Conservation (phyloP, 2,329 filamentous ascomycete genomes). For the Calonectria montana region DNA sequence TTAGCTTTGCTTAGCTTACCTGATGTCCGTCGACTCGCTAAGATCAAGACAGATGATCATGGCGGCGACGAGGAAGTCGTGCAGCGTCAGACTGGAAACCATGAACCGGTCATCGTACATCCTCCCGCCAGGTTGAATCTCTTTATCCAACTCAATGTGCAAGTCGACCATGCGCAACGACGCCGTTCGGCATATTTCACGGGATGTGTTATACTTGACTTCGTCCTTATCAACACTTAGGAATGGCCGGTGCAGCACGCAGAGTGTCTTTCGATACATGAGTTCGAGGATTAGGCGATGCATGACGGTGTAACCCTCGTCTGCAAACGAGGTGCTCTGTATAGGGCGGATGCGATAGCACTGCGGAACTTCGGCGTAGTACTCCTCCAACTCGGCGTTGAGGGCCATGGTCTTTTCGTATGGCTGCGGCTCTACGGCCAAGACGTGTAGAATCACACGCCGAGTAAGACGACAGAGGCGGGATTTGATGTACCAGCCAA, state of each 20-base stretch:
- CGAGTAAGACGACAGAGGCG: constrained; percentile 56
- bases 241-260: constrained; percentile 62
- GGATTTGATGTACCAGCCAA: constrained; percentile 58
- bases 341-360: constrained; percentile 56
- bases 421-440: constrained; percentile 50
- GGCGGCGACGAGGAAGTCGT: constrained; percentile 69
- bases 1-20: constrained; percentile 38
- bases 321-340: constrained; percentile 54
- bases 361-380: constrained; percentile 50
- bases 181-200: constrained; percentile 55
- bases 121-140: constrained; percentile 60
- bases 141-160: constrained; percentile 59
- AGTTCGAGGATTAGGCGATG: constrained; percentile 61
- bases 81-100: constrained; percentile 62
- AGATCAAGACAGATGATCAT: constrained; percentile 69
- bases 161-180: constrained; percentile 58
- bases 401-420: constrained; percentile 51
- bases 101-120: constrained; percentile 65
- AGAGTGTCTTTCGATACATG: constrained; percentile 60
- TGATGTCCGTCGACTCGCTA: constrained; percentile 51
- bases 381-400: constrained; percentile 54
- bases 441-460: constrained; percentile 55
- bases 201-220: constrained; percentile 51
- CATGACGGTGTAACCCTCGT: constrained; percentile 59
- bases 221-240: constrained; percentile 54